Conservation (phyloP, 2,329 filamentous ascomycete species). For the Trichoderma arundinaceum region DNA sequence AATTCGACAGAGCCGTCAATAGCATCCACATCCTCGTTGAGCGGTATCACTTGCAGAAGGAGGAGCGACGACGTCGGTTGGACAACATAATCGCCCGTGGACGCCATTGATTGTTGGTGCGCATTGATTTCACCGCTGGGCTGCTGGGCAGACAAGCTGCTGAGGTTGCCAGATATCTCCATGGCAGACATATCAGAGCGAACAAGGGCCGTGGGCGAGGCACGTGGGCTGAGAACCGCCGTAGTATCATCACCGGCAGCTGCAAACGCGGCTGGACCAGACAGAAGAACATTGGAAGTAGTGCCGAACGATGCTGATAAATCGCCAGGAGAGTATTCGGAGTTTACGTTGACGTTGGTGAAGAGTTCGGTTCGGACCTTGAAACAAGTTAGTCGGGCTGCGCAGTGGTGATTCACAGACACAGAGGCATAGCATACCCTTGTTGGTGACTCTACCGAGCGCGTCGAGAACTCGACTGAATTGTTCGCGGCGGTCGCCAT, state of each 20-base stretch:
- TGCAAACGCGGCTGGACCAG: not conserved
- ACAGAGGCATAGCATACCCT: slow-evolving; percentile 16
- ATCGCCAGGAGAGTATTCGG: not conserved
- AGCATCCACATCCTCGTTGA: not conserved
- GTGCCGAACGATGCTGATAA: not conserved
- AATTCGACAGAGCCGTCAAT: not conserved
- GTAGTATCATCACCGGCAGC: slow-evolving; percentile 6
- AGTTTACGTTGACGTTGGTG: not conserved
- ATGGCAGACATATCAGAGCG: not conserved
- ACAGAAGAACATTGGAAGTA: not conserved
- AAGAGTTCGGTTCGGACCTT: slow-evolving; percentile 5
- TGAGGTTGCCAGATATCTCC: not conserved
- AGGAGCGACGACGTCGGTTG: not conserved
- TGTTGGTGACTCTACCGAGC: slow-evolving; percentile 6
- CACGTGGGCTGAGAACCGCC: not conserved
- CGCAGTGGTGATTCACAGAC: not conserved
- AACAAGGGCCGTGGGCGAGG: not conserved
- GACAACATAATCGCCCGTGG: not conserved
- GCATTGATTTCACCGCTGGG: not conserved
- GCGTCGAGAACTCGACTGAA: slow-evolving; percentile 5
- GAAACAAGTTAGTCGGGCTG: not conserved
- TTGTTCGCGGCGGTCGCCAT: slow-evolving; percentile 14
- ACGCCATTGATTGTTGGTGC: not conserved
- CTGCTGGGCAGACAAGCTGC: not conserved
- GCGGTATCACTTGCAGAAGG: not conserved